Conservation (phyloP, 148 eudicot species). For the Nepenthes gracilis region DNA sequence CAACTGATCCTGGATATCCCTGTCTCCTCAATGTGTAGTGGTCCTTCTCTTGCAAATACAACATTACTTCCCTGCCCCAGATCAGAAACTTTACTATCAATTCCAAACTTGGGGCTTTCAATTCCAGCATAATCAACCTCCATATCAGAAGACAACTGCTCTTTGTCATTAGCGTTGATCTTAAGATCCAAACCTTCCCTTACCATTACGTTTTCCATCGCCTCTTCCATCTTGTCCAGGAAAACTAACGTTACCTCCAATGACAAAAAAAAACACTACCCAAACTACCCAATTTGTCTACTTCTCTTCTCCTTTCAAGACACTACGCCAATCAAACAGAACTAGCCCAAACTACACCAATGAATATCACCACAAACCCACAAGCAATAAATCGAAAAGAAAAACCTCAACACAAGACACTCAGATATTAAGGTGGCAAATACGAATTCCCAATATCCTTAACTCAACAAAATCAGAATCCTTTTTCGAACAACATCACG, state of each 20-base stretch:
- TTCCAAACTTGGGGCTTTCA: conserved; percentile 20
- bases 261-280: too few relatives aligned
- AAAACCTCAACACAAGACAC: too few relatives aligned
- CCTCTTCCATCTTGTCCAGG: conserved; percentile 15
- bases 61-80: conserved; percentile 64
- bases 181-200: conserved; percentile 16
- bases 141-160: conserved; percentile 41
- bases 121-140: conserved; percentile 40
- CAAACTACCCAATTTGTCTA: too few relatives aligned
- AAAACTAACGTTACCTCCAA: background rate
- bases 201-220: conserved; percentile 20
- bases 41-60: conserved; percentile 70
- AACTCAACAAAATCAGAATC: too few relatives aligned
- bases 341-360: too few relatives aligned
- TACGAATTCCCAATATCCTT: too few relatives aligned
- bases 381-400: too few relatives aligned
- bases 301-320: too few relatives aligned
- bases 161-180: conserved; percentile 23
- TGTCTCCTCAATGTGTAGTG: conserved; percentile 33
- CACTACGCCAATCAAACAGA: too few relatives aligned
- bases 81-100: conserved; percentile 26
- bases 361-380: too few relatives aligned
- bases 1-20: conserved; percentile 23
- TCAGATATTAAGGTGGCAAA: too few relatives aligned
- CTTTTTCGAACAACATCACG: too few relatives aligned